Evolutionary conservation across 345 rosid genomes (phyloP), one percentile per base, ranked within the genome.

Genomic region (Hevea brasiliensis): DNA sequence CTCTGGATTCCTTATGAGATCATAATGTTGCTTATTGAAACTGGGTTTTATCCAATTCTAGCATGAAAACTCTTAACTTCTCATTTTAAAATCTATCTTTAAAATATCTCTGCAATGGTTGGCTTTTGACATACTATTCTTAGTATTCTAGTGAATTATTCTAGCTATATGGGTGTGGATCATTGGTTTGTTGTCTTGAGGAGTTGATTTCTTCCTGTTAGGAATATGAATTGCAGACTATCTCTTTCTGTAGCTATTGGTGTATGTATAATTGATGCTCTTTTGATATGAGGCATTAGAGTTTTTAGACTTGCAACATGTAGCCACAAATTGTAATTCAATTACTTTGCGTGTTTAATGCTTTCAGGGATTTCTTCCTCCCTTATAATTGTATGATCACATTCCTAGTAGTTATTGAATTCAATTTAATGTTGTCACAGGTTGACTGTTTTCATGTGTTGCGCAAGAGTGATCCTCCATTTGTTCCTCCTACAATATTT

Each of bases 401-500:
- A 10, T 24, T 65, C 44, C 35, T 58, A 67, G 50, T 23, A 50
- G 3, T 32, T 55, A 61, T 53, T 60, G 32, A 61, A 42, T 45
- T 26, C 60, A 72, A 37, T 61, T 67, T 55, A n/a, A 62, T 73
- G 26, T 65, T 42, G 55, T 61, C 66, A 56, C 90, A 92, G 99
- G 99, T 95, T 76, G 99, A 95, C 74, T 95, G 98, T 84, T 95
- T 95, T 83, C 99, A 95, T 75, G 98, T 95, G 72, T 86, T 95
- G 76, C 93, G 99, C 55, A 95, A 92, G 83, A 92, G 98, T 58
- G 94, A 92, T 83, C 96, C 97, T 72, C 94, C 97, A 21, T 95
- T 92, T 73, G 96, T 85, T 42, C 93, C 97, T 21, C 81, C 94
- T 63, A 64, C 92, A 56, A 87, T 83, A 75, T 91, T 95, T 74